phyloP scores from a whole-genome alignment of 1,284 basidiomycete species.

The Irpex lacteus region DNA sequence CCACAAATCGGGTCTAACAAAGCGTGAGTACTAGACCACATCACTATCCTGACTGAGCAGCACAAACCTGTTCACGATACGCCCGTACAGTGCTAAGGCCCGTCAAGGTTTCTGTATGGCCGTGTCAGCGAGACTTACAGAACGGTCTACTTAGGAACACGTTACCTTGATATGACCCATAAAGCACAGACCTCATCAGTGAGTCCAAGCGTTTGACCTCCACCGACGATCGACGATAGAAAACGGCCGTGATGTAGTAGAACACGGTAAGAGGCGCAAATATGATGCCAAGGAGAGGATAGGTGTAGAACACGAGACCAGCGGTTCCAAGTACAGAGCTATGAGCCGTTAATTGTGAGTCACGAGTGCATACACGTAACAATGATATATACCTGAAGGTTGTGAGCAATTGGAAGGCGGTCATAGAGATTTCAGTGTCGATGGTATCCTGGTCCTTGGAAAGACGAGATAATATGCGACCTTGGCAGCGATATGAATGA shows the following conservation, averaged over 20 bases:
- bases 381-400: conserved; percentile 33
- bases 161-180: conserved; percentile 48
- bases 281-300: conserved; percentile 60
- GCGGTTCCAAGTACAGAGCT: conserved; percentile 49
- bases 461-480: conserved; percentile 55
- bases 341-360: neutral
- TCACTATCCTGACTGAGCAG: too few relatives aligned
- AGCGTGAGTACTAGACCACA: neutral
- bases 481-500: conserved; percentile 25
- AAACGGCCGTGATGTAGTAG: conserved; percentile 48
- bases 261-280: conserved; percentile 50
- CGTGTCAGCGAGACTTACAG: neutral
- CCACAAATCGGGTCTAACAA: conserved; percentile 40
- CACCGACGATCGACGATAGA: conserved; percentile 55
- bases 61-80: conserved; percentile 42
- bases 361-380: conserved; percentile 14
- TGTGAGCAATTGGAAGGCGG: conserved; percentile 40
- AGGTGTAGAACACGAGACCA: conserved; percentile 60
- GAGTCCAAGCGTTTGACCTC: conserved; percentile 74
- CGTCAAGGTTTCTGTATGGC: conserved; percentile 49
- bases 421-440: conserved; percentile 46
- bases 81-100: conserved; percentile 66
- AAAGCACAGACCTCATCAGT: conserved; percentile 61
- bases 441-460: conserved; percentile 65
- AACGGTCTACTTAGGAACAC: neutral